Conservation (phyloP, 768 basidiomycete genomes). For the Phanerochaete sordida region DNA sequence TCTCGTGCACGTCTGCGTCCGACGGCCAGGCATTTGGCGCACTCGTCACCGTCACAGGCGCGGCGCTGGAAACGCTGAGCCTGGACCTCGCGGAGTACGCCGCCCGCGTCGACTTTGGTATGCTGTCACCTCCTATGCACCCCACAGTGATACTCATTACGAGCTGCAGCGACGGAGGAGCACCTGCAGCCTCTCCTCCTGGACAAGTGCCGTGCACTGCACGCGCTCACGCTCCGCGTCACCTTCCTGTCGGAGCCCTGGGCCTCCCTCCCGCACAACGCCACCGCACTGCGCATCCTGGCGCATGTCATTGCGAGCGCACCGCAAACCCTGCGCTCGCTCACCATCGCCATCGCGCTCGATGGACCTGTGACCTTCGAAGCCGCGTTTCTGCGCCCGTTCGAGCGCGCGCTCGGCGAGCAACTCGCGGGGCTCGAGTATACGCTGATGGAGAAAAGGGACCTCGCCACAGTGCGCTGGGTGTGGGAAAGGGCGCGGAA, state of each 20-base stretch:
- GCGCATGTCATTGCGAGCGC: neutral
- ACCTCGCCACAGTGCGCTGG: too few species aligned
- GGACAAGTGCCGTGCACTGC: neutral
- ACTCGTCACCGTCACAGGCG: neutral
- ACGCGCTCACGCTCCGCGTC: neutral
- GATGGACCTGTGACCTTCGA: neutral
- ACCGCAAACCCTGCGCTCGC: neutral
- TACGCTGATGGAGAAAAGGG: too few species aligned
- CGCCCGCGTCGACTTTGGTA: too few species aligned
- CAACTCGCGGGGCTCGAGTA: neutral
- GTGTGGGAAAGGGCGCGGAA: too few species aligned
- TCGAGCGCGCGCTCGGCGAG: neutral
- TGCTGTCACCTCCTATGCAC: too few species aligned
- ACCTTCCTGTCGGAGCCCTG: neutral
- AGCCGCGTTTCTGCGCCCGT: neutral
- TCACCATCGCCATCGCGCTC: neutral
- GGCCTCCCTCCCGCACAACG: neutral
- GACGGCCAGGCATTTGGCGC: neutral
- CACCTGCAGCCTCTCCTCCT: neutral
- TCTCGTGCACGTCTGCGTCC: neutral
- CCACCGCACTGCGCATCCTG: neutral
- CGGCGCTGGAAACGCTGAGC: neutral
- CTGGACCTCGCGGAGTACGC: neutral
- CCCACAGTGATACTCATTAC: too few species aligned
- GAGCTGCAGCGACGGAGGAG: neutral